These are phyloP conservation scores for Acer yangbiense DNA, from an alignment of 345 rosid species.

Conservation along the genomic window DNA sequence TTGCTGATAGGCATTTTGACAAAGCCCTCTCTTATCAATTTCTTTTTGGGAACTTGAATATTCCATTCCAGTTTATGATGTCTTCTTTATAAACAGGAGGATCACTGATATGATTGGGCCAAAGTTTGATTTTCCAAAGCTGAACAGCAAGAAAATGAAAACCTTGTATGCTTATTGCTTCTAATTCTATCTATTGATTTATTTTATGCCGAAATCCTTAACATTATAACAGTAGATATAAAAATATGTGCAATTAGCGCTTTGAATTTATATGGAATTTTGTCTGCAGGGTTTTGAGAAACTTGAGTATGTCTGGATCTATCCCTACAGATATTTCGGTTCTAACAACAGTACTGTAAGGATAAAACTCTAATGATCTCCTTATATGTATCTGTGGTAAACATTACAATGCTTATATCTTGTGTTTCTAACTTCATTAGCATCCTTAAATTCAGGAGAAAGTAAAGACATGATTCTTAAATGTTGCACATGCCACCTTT, in stretches of 20 bases:
- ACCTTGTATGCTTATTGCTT: neutral
- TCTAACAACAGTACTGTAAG: neutral
- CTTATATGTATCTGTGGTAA: neutral
- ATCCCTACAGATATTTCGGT: neutral
- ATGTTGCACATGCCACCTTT: no score
- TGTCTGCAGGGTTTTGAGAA: constrained; percentile 42
- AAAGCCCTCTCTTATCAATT: no score
- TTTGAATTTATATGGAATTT: neutral
- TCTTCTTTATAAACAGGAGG: neutral
- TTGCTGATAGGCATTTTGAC: no score
- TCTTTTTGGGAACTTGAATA: no score
- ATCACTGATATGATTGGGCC: neutral
- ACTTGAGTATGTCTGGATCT: constrained; percentile 39
- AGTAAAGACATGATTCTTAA: neutral
- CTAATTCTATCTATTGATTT: neutral
- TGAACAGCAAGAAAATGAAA: neutral
- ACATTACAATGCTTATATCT: neutral
- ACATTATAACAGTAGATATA: no score
- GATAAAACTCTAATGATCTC: neutral
- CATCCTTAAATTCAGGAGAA: no score
- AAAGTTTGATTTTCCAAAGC: neutral
- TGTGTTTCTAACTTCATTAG: neutral
- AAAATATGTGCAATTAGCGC: no score
- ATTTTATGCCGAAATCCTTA: no score
- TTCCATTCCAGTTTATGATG: no score